phyloP scores from a whole-genome alignment of 441 rosid genomes.

The Mallotus japonicus region DNA sequence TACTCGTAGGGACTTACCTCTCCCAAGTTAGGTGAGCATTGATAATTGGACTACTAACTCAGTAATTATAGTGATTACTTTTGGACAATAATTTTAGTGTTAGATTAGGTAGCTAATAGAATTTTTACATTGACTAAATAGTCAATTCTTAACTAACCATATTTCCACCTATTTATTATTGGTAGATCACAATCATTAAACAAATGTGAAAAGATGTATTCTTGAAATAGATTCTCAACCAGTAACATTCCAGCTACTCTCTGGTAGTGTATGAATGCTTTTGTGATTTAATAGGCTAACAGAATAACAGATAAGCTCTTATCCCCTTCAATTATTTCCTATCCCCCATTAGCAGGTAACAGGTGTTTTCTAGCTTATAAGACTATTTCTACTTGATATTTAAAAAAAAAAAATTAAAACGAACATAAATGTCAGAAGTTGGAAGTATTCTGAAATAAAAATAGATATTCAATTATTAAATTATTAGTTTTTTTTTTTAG shows the following conservation, averaged over 20 bases:
- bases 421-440: too few species aligned
- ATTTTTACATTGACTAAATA: neutral
- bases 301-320: neutral
- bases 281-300: neutral
- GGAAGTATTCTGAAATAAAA: too few species aligned
- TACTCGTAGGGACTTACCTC: too few species aligned
- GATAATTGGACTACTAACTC: too few species aligned
- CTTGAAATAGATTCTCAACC: neutral
- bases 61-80: too few species aligned
- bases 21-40: too few species aligned
- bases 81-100: too few species aligned
- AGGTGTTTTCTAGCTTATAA: neutral
- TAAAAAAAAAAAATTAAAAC: too few species aligned
- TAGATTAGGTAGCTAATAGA: neutral
- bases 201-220: too few species aligned
- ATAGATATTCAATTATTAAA: too few species aligned
- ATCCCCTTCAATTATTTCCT: constrained; percentile 1
- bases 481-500: too few species aligned
- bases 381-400: too few species aligned
- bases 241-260: neutral
- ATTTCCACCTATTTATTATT: neutral
- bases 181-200: neutral
- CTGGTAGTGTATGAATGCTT: neutral
- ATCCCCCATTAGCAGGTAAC: neutral
- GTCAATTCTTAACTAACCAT: neutral